Conservation (phyloP, 108 stramenopile genomes). For the Conticribra weissflogii region DNA sequence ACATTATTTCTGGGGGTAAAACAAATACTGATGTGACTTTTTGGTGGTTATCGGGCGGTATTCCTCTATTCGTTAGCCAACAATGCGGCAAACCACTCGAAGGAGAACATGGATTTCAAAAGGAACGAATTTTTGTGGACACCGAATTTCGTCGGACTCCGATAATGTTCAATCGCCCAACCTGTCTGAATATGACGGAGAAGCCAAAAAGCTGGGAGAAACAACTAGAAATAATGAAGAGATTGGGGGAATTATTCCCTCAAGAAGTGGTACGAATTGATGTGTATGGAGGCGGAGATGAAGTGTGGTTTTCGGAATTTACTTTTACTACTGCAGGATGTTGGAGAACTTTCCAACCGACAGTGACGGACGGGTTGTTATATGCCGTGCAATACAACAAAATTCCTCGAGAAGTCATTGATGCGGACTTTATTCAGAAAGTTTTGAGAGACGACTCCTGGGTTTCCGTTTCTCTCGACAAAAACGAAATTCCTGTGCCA, state of each 20-base stretch:
- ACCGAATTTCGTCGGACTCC: conserved; percentile 17
- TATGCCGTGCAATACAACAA: conserved; percentile 2
- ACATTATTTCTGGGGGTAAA: conserved; percentile 21
- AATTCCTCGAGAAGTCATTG: conserved; percentile 4
- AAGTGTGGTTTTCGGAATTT: conserved; percentile 27
- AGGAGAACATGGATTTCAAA: conserved; percentile 17
- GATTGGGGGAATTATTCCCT: conserved; percentile 12
- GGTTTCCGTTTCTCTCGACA: conserved; percentile 9
- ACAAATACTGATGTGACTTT: conserved; percentile 20
- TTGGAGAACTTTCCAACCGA: conserved; percentile 16
- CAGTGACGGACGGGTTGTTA: conserved; percentile 16
- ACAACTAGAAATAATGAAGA: conserved; percentile 3
- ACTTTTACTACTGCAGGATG: conserved; percentile 21
- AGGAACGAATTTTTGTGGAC: conserved; percentile 12
- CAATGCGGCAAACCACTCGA: conserved; percentile 3
- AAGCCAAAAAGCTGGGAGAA: conserved; percentile 25
- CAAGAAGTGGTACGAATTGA: conserved; percentile 13
- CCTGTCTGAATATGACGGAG: conserved; percentile 3
- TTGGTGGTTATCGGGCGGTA: conserved; percentile 18
- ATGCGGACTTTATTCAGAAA: conserved; percentile 5
- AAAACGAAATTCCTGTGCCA: background rate
- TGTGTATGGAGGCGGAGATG: conserved; percentile 21
- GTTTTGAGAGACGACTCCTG: conserved; percentile 16
- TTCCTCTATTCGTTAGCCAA: conserved; percentile 18
- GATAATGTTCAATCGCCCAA: conserved; percentile 10